These are phyloP conservation scores for Plasmodium cynomolgi DNA, from an alignment of 169 alveolate species.

Conservation along the genomic window DNA sequence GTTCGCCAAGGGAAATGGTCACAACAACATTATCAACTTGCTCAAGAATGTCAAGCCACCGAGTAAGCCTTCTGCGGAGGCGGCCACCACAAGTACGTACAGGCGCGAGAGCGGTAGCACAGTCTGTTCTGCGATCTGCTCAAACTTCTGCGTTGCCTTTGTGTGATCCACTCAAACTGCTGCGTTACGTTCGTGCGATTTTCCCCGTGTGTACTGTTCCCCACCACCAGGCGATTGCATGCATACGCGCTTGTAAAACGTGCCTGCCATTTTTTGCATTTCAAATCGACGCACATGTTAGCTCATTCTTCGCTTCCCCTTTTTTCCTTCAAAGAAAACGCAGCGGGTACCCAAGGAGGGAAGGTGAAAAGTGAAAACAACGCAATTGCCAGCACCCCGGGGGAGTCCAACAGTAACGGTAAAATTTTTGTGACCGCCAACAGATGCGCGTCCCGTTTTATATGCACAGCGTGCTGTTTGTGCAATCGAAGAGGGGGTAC, in stretches of 20 bases:
- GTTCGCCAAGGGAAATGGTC: constrained; percentile 92
- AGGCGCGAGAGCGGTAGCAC: neutral
- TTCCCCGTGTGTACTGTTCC: neutral
- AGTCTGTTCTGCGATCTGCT: neutral
- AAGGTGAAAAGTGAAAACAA: neutral
- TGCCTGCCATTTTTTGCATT: neutral
- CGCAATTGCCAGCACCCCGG: neutral
- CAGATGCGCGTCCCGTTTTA: neutral
- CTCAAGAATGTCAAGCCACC: constrained; percentile 76
- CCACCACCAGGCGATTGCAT: neutral
- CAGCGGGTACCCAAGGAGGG: constrained; percentile 3
- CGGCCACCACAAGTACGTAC: neutral
- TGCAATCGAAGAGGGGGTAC: neutral
- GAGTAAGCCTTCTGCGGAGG: neutral
- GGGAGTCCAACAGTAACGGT: constrained; percentile 3
- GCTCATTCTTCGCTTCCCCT: neutral
- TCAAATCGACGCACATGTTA: neutral
- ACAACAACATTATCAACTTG: constrained; percentile 87
- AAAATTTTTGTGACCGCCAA: neutral
- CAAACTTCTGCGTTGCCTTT: no score
- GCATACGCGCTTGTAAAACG: neutral
- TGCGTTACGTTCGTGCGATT: neutral
- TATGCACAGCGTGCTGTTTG: neutral
- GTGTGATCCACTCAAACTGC: no score
- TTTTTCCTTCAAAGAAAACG: neutral